Evolutionary conservation across 495 filamentous ascomycete species (phyloP).

Genomic region (Pseudevernia furfuracea): DNA sequence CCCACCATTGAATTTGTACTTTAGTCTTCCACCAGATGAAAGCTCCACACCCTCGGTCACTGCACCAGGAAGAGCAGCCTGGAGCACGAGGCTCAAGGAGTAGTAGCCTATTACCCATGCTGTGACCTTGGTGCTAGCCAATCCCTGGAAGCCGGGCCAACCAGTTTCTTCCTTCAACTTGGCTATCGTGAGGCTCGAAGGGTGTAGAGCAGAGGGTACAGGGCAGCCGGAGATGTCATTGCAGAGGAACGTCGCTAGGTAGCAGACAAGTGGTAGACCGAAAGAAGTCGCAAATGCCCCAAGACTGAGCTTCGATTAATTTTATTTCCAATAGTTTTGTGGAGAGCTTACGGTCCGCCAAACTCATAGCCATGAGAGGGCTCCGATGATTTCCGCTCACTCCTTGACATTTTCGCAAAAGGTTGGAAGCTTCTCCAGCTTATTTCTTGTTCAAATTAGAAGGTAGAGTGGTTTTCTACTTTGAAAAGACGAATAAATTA

Average conservation of each 20-base stretch:
- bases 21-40: constrained; percentile 61
- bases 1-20: constrained; percentile 83
- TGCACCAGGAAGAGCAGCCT: constrained; percentile 70
- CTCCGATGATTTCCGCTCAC: constrained; percentile 24
- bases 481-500: neutral
- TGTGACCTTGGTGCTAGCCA: constrained; percentile 52
- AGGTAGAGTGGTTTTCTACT: neutral
- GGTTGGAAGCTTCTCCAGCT: neutral
- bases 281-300: constrained; percentile 69
- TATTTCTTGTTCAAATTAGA: neutral
- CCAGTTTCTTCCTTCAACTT: constrained; percentile 68
- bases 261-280: constrained; percentile 67
- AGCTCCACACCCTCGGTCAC: constrained; percentile 64
- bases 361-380: constrained; percentile 63
- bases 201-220: constrained; percentile 71
- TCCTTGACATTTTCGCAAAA: constrained; percentile 22
- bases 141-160: constrained; percentile 67
- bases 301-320: constrained; percentile 45
- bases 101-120: constrained; percentile 71
- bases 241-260: constrained; percentile 73
- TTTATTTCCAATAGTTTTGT: constrained; percentile 12
- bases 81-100: constrained; percentile 62
- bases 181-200: constrained; percentile 60
- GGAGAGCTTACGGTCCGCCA: constrained; percentile 70
- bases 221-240: constrained; percentile 91